Base-by-base conservation (phyloP, 2,329 filamentous ascomycete species). In the Diaporthe ilicicola region DNA sequence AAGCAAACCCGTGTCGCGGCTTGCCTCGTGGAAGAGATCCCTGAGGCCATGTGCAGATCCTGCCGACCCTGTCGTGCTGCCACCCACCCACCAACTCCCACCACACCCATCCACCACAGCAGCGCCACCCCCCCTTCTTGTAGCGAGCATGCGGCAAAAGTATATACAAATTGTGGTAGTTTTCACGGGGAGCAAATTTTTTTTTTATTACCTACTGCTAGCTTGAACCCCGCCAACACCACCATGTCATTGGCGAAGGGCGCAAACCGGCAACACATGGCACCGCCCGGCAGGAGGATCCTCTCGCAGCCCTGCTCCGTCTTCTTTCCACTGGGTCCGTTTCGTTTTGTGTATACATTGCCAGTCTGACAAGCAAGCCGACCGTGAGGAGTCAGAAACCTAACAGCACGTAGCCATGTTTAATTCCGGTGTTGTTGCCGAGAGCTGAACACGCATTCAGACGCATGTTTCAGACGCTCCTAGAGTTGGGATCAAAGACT, bases 11-110 rank as follows among this genome's bases (percentile, higher is more conserved):
- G 59, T 59, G 68, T 70, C 68, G 68, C 42, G 59, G 68, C 68
- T 39, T 48, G 51, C 68, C 68, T 70, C 68, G 68, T 70, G 68
- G 68, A 66, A 39, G 44, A 70, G 73, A 81, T 81, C 79, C 80
- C 77, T 81, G 79, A 77, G 78, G 80, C 79, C 80, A 82, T 79
- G 80, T 80, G 79, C 78, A 78, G 79, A 82, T 81, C 80, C 77
- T 73, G 77, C 75, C 75, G 75, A 75, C 75, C 76, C 76, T 74
- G 76, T 72, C 74, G 72, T 74, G 74, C 74, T 74, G 73, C 76
- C 75, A 74, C 74, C 73, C 73, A 72, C 73, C 70, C 69, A 44
- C 50, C 56, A 50, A n/a, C n/a, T n/a, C 48, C 65, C 50, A 62
- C 68, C 59, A 48, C 61, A 46, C 70, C 61, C 54, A 66, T 62